Evolutionary conservation across 306 rosid species (phyloP), one percentile per base, ranked within the genome.

Genomic region (Dalbergia oliveri): DNA sequence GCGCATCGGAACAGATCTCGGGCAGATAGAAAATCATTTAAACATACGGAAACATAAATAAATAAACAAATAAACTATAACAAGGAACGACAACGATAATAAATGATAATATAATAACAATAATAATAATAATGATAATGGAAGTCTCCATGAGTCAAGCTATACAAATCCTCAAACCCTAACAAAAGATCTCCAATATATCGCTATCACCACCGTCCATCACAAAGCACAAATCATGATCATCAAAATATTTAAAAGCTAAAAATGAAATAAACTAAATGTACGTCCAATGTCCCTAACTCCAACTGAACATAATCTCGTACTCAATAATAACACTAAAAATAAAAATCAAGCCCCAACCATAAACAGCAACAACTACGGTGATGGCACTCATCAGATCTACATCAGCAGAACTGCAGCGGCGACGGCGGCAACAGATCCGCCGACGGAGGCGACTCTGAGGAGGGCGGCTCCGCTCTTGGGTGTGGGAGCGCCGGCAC

Each of bases 321-420:
- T 7, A 13, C 72, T 31, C 11, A 63, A 59, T 59, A 50, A 12
- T 15, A 44, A 8, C 69, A 73, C 51, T 11, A 51, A 73, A 45
- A 63, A 60, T 6, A 11, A 51, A 50, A 47, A 33, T 37, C 4
- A 82, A 84, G 63, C 83, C 85, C 87, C 75, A 84, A 63, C 77
- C 73, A 84, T 69, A 67, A 43, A 81, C 15, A 63, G 23, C 10
- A 63, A 66, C 10, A 63, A 66, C 87, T 76, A 56, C 31, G 26
- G 37, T 3, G 69, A 11, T 23, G 11, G 66, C 70, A 37, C 34
- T 31, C 16, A 15, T 49, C 83, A 65, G 83, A 85, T 90, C 90
- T 90, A 90, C 83, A 89, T 70, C 83, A 93, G 58, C 26, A 96
- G 74, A 13, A 81, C 81, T 1, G 71, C 89, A 9, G 83, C 87